Percentiles rank a stretch among this genome's conserved stretches.
Conservation (phyloP, 106 monocot genomes). For the Xerophyta viscosa region DNA sequence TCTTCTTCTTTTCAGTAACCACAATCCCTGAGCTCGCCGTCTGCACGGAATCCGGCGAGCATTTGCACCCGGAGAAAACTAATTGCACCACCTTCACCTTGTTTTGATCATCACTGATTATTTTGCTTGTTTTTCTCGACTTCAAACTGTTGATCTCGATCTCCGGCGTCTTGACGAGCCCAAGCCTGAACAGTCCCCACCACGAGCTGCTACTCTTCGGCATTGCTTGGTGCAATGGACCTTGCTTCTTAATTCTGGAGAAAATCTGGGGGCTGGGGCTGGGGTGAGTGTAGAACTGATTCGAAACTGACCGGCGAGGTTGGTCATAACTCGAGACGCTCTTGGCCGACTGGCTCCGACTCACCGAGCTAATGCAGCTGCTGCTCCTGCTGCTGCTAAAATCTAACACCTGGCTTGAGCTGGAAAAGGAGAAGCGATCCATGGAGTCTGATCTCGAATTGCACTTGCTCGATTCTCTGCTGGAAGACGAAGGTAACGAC, state of each 20-base stretch:
- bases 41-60: background rate
- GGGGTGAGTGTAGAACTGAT: constrained; percentile 17
- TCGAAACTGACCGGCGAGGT: constrained; percentile 3
- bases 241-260: background rate
- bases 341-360: constrained; percentile 11
- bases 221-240: background rate
- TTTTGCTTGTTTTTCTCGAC: background rate
- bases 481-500: background rate
- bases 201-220: background rate
- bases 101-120: background rate
- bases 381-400: constrained; percentile 8
- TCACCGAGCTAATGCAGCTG: constrained; percentile 14
- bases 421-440: constrained; percentile 4
- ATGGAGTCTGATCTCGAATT: constrained; percentile 6
- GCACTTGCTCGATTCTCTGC: background rate
- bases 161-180: constrained; percentile 16
- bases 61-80: background rate
- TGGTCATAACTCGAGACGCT: background rate
- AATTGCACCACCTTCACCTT: background rate
- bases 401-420: background rate
- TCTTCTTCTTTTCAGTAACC: background rate
- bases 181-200: constrained; percentile 20
- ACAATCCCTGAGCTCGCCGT: background rate
- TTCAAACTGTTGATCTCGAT: constrained; percentile 11
- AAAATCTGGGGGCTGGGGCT: constrained; percentile 25